phyloP scores from a whole-genome alignment of 2,329 filamentous ascomycete genomes.

The Westerdykella sp. region DNA sequence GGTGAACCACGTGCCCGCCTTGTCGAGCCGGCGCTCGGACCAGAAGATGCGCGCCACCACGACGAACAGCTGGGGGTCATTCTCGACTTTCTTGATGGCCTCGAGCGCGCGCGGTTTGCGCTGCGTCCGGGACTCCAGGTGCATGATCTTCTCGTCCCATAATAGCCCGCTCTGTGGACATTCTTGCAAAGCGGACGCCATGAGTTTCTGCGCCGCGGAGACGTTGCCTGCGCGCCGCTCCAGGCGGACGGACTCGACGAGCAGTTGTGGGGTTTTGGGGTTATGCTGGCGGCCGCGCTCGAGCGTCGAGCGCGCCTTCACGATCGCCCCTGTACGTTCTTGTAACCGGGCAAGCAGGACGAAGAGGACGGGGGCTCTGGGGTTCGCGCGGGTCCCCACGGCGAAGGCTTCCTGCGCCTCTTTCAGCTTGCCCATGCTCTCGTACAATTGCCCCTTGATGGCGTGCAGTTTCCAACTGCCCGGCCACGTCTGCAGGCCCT shows the following conservation, averaged over 20 bases:
- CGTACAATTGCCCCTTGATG: slow-evolving; percentile 98
- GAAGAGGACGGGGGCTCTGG: slow-evolving; percentile 81
- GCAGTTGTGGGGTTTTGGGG: slow-evolving; percentile 76
- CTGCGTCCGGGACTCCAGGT: slow-evolving; percentile 84
- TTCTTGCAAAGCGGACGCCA: slow-evolving; percentile 90
- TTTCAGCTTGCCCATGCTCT: slow-evolving; percentile 68
- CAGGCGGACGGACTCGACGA: slow-evolving; percentile 89
- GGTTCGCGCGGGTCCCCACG: slow-evolving; percentile 79
- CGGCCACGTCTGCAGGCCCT: slow-evolving; percentile 82
- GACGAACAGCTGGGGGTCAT: slow-evolving; percentile 80
- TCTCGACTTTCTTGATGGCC: slow-evolving; percentile 95
- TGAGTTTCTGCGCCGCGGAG: slow-evolving; percentile 78
- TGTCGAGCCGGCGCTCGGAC: slow-evolving; percentile 85
- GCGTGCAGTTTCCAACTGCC: slow-evolving; percentile 87
- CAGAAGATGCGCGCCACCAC: slow-evolving; percentile 95
- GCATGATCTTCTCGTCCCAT: slow-evolving; percentile 93
- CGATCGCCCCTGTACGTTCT: slow-evolving; percentile 72
- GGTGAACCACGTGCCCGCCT: slow-evolving; percentile 95
- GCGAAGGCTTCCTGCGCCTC: slow-evolving; percentile 87
- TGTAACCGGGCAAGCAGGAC: slow-evolving; percentile 83
- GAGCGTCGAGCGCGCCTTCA: slow-evolving; percentile 90
- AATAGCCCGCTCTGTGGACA: slow-evolving; percentile 80
- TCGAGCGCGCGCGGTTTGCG: slow-evolving; percentile 86
- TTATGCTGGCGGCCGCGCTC: slow-evolving; percentile 84
- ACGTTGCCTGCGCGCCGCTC: slow-evolving; percentile 82